Percentiles rank a stretch among this genome's conserved stretches.
Conservation (phyloP, 2,329 filamentous ascomycete genomes). For the Thelonectria rubi region DNA sequence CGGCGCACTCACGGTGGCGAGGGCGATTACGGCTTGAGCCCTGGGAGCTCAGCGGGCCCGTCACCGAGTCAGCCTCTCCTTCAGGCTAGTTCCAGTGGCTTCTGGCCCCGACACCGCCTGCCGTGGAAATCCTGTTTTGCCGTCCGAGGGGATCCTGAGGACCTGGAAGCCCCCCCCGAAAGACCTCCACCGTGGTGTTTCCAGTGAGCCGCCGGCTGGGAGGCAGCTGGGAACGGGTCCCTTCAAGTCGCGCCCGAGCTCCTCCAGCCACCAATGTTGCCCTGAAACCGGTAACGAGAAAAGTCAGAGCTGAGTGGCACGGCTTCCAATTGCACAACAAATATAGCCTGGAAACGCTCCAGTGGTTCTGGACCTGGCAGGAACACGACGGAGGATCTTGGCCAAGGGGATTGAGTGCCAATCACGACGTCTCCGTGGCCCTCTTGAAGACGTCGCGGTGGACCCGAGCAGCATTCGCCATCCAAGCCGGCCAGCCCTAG, state of each 20-base stretch:
- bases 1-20: slow-evolving; percentile 29
- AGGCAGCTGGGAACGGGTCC: slow-evolving; percentile 8
- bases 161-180: slow-evolving; percentile 17
- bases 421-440: slow-evolving; percentile 30
- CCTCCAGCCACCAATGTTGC: slow-evolving; percentile 15
- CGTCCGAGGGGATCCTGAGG: slow-evolving; percentile 20
- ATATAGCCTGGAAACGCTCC: slow-evolving; percentile 2
- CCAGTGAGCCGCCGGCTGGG: slow-evolving; percentile 28
- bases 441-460: slow-evolving; percentile 33
- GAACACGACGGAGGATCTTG: slow-evolving; percentile 18
- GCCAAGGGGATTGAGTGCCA: slow-evolving; percentile 26
- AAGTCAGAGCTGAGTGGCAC: slow-evolving; percentile 9
- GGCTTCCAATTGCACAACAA: slow-evolving; percentile 11
- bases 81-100: slow-evolving; percentile 38
- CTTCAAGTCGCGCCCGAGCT: slow-evolving; percentile 1
- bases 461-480: slow-evolving; percentile 38
- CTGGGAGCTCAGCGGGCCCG: slow-evolving; percentile 31
- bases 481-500: slow-evolving; percentile 28
- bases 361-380: slow-evolving; percentile 11
- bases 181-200: slow-evolving; percentile 14
- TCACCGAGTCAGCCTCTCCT: slow-evolving; percentile 36
- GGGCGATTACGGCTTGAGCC: slow-evolving; percentile 33
- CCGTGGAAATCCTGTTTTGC: slow-evolving; percentile 32
- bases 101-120: slow-evolving; percentile 38
- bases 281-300: slow-evolving; percentile 7